phyloP scores from a whole-genome alignment of 306 rosid genomes.

The Albizia julibrissin region DNA sequence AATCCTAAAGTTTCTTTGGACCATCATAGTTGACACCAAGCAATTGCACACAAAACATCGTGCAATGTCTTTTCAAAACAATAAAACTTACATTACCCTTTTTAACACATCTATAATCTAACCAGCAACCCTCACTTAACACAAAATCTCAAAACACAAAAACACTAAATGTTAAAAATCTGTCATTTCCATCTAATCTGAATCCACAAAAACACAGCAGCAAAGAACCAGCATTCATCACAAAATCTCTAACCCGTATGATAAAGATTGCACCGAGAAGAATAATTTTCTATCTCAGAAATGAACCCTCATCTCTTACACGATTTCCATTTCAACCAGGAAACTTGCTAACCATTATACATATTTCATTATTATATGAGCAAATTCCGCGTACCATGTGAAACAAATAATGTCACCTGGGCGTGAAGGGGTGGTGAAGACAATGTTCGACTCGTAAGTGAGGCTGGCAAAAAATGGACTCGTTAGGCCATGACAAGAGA shows the following conservation, averaged over 20 bases:
- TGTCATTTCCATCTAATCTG: background rate
- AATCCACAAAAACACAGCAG: background rate
- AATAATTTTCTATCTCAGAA: too few relatives aligned
- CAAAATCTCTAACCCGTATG: background rate
- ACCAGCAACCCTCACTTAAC: background rate
- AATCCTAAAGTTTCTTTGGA: background rate
- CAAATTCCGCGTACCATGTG: too few relatives aligned
- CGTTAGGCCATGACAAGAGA: background rate
- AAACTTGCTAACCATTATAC: too few relatives aligned
- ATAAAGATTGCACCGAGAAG: too few relatives aligned
- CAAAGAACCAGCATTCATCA: background rate
- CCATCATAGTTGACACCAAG: background rate
- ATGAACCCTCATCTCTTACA: too few relatives aligned
- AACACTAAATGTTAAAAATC: background rate
- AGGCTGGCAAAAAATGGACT: background rate
- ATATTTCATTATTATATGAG: too few relatives aligned
- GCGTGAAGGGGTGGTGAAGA: too few relatives aligned
- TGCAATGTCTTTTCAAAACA: background rate
- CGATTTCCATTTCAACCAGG: too few relatives aligned
- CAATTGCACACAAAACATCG: background rate
- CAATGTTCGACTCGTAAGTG: too few relatives aligned
- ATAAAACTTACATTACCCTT: background rate
- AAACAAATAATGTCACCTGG: too few relatives aligned
- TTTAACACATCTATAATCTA: background rate
- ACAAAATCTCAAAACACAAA: too few relatives aligned